Base-by-base conservation (phyloP, 257 asterid species). In the Nicotiana otophora region DNA sequence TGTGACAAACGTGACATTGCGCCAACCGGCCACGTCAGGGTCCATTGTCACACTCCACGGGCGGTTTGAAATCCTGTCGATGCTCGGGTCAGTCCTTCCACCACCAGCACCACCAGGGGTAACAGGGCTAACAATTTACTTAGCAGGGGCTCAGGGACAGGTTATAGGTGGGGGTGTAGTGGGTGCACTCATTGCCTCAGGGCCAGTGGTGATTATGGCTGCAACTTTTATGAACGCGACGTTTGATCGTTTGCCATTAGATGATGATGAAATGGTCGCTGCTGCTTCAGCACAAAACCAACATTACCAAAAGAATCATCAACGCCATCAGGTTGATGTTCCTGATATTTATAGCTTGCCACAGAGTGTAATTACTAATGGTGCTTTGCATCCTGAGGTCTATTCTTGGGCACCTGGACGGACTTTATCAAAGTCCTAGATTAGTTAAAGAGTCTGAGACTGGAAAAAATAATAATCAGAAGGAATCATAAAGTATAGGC, bases 181-280 rank as follows among this genome's bases (percentile, higher is more conserved):
- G 1, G 99, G 99, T 4, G 86, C 93, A 5, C 94, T 95, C 6
- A 51, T 95, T 12, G 99, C 99, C 2, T 92, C 97, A 3, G 99
- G 99, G 1, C 98, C 99, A 0, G 98, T 95, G 48, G 97, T 95
- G 84, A 91, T 95, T 78, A 92, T 95, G 98, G 97, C 96, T 5
- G 98, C 97, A 10, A 91, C 95, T 0, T 93, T 93, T 87, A 92
- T 90, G 97, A 92, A 94, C 61, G 97, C 97, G 0, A 87, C 96
- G 0, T 94, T 91, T 23, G 97, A 94, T 82, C 91, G 96, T 0
- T 83, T 95, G 89, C 99, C 98, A 54, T 20, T 91, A 78, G 96
- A 89, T 23, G 97, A 92, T 6, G 97, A 92, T 10, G 93, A 87
- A 82, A 74, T 61, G 46, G 81, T 57, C 5, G 55, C 78, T 36